phyloP scores from a whole-genome alignment of 2,329 filamentous ascomycete species.

The Monosporascus sp. region DNA sequence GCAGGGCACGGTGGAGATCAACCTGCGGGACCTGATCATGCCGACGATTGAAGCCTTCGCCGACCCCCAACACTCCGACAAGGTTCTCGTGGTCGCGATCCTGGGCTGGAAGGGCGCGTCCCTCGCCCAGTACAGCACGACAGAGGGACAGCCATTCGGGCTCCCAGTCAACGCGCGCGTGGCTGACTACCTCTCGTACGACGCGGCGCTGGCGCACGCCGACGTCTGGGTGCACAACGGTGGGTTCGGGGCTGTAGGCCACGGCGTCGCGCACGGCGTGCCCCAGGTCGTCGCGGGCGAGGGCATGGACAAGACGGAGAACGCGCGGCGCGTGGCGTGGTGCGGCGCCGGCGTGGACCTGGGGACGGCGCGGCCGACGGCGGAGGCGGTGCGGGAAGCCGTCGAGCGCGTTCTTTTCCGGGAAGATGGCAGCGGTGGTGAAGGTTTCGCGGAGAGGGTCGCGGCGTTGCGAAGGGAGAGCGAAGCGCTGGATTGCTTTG shows the following conservation, averaged over 20 bases:
- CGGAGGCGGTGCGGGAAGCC: slow-evolving; percentile 21
- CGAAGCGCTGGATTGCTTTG: slow-evolving; percentile 25
- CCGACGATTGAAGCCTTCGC: slow-evolving; percentile 31
- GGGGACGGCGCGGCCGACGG: slow-evolving; percentile 19
- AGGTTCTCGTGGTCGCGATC: slow-evolving; percentile 31
- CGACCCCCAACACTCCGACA: slow-evolving; percentile 1
- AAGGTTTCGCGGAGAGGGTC: slow-evolving; percentile 14
- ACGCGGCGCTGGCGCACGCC: slow-evolving; percentile 31
- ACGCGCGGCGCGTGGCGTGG: slow-evolving; percentile 28
- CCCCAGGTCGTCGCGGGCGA: slow-evolving; percentile 37
- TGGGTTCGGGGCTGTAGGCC: slow-evolving; percentile 35
- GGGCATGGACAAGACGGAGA: slow-evolving; percentile 38
- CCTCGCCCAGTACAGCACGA: slow-evolving; percentile 11
- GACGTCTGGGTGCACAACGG: slow-evolving; percentile 36
- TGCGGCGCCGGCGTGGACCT: slow-evolving; percentile 31
- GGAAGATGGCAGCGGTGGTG: slow-evolving; percentile 1
- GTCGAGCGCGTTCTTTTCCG: slow-evolving; percentile 23
- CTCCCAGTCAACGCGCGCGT: slow-evolving; percentile 28
- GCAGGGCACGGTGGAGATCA: slow-evolving; percentile 35
- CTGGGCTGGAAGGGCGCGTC: slow-evolving; percentile 29
- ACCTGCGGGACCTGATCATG: slow-evolving; percentile 32
- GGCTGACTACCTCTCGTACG: slow-evolving; percentile 34
- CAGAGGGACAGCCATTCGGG: slow-evolving; percentile 1
- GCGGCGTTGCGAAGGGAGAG: slow-evolving; percentile 24
- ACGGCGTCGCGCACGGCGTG: slow-evolving; percentile 35